phyloP scores from a whole-genome alignment of 257 asterid genomes.

The Cinchona pubescens region DNA sequence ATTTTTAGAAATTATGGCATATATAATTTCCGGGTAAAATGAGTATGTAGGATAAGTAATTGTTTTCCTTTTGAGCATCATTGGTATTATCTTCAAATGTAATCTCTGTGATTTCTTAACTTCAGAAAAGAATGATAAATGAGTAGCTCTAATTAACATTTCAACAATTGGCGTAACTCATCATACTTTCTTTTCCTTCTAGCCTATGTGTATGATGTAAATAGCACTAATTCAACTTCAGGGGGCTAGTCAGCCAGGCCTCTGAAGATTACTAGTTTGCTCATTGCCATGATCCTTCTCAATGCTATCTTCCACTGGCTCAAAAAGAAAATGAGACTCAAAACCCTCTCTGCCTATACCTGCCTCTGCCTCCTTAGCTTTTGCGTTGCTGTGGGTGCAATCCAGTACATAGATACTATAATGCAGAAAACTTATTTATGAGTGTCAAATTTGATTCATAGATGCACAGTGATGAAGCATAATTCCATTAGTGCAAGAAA shows the following conservation, averaged over 20 bases:
- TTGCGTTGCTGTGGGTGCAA: too few relatives aligned
- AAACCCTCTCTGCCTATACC: too few relatives aligned
- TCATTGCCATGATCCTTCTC: too few relatives aligned
- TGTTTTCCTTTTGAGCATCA: not conserved
- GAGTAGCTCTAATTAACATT: not conserved
- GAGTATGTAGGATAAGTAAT: not conserved
- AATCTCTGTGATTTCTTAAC: not conserved
- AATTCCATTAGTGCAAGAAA: not conserved
- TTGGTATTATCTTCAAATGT: not conserved
- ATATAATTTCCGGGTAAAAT: not conserved
- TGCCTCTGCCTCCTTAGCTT: too few relatives aligned
- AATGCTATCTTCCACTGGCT: too few relatives aligned
- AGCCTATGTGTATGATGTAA: not conserved
- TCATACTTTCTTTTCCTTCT: not conserved
- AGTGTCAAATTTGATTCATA: not conserved
- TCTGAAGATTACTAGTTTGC: too few relatives aligned
- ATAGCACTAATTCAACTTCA: too few relatives aligned
- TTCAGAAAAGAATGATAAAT: not conserved
- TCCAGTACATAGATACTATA: not conserved
- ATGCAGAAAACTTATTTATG: not conserved
- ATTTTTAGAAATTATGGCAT: not conserved
- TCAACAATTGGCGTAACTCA: not conserved
- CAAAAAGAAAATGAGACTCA: too few relatives aligned
- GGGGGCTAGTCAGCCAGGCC: too few relatives aligned
- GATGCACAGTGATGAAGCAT: not conserved